Evolutionary conservation across 768 basidiomycete species (phyloP).

Genomic region (Pleurotus salmoneostramineus): DNA sequence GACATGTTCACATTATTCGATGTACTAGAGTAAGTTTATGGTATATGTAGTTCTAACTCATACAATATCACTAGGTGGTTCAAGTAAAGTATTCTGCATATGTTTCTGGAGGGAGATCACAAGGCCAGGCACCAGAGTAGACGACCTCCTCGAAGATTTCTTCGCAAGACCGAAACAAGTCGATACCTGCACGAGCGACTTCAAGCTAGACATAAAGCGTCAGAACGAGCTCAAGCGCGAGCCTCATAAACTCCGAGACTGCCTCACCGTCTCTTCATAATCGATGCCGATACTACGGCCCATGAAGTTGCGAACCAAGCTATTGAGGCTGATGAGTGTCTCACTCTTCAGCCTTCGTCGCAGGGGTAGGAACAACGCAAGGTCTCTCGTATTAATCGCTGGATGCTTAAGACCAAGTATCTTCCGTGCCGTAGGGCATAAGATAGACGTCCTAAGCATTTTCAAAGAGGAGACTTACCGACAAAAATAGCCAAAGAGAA

Average conservation of each 20-base stretch:
- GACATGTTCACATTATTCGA: too few species aligned
- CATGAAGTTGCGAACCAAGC: conserved; percentile 43
- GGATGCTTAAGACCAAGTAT: conserved; percentile 49
- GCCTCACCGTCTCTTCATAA: conserved; percentile 44
- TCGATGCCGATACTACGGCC: conserved; percentile 36
- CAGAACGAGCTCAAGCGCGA: conserved; percentile 3
- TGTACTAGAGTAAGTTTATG: too few species aligned
- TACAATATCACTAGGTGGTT: background rate
- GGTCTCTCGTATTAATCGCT: conserved; percentile 49
- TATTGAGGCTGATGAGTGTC: conserved; percentile 31
- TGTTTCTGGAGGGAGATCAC: conserved; percentile 34
- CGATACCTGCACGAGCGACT: conserved; percentile 43
- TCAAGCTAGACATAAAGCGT: conserved; percentile 32
- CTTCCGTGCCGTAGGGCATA: conserved; percentile 19
- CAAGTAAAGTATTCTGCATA: conserved; percentile 30
- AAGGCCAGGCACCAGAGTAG: conserved; percentile 45
- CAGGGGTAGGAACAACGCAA: conserved; percentile 49
- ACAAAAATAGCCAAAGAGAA: conserved; percentile 48
- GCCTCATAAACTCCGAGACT: conserved; percentile 6
- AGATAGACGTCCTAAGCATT: background rate
- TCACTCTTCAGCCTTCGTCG: conserved; percentile 35
- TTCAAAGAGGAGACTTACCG: conserved; percentile 29
- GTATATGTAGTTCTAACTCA: background rate
- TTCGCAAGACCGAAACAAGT: conserved; percentile 50
- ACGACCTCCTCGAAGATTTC: conserved; percentile 44